phyloP scores from a whole-genome alignment of 1,139 yeast species.

The Yamadazyma pseudoaaseri region DNA sequence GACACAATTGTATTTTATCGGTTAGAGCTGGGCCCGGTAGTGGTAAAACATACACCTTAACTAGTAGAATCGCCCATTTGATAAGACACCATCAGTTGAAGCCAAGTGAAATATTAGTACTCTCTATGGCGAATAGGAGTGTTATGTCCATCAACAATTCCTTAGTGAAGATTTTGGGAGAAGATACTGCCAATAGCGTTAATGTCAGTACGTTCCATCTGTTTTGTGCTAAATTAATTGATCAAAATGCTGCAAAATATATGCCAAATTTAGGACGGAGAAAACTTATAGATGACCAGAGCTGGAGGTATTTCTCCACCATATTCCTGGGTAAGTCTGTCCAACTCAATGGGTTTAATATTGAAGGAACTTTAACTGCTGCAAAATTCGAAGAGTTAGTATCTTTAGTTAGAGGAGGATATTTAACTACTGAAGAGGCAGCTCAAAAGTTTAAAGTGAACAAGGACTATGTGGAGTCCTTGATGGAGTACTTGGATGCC shows the following conservation, averaged over 20 bases:
- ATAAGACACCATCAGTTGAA: conserved; percentile 33
- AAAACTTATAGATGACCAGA: conserved; percentile 49
- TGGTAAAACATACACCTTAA: conserved; percentile 69
- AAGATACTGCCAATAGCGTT: conserved; percentile 28
- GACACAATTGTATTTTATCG: conserved; percentile 39
- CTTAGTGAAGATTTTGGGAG: conserved; percentile 33
- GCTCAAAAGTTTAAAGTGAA: conserved; percentile 23
- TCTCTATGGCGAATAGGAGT: conserved; percentile 72
- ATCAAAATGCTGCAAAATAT: conserved; percentile 30
- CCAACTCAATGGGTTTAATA: conserved; percentile 20
- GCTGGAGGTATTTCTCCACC: conserved; percentile 45
- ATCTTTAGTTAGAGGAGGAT: conserved; percentile 30
- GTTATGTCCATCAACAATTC: conserved; percentile 50
- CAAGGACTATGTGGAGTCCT: conserved; percentile 19
- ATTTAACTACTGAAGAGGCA: conserved; percentile 23
- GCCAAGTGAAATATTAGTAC: conserved; percentile 58
- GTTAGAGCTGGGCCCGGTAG: conserved; percentile 74
- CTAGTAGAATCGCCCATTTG: conserved; percentile 51
- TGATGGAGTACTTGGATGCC: conserved; percentile 21
- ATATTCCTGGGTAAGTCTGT: conserved; percentile 30
- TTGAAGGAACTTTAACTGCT: conserved; percentile 26
- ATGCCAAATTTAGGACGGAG: conserved; percentile 24
- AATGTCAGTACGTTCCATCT: conserved; percentile 64
- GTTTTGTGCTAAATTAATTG: conserved; percentile 50
- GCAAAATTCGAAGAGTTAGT: conserved; percentile 32